Evolutionary conservation across 78 protist genomes (phyloP).

Genomic region (Isochrysis galbana): DNA sequence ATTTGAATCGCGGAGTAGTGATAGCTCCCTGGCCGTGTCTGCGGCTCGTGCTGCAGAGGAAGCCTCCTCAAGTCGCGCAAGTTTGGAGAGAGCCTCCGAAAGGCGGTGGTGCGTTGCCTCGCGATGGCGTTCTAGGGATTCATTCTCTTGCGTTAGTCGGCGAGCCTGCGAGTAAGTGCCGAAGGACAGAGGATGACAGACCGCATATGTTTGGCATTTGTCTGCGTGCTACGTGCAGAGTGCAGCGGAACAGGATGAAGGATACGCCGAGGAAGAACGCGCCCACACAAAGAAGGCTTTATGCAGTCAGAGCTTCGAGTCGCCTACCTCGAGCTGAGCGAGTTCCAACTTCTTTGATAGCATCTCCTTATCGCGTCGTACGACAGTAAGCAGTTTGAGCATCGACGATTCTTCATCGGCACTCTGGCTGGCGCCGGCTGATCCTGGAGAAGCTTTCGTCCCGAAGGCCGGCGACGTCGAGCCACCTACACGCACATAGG

Average conservation of each 20-base stretch:
- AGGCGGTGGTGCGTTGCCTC: not conserved
- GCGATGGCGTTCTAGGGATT: not conserved
- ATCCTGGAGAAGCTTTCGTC: not conserved
- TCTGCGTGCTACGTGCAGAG: too few relatives aligned
- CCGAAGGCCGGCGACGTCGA: too few relatives aligned
- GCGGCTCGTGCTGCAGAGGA: not conserved
- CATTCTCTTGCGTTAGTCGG: too few relatives aligned
- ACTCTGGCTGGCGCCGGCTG: not conserved
- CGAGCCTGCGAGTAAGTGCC: too few relatives aligned
- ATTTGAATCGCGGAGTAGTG: not conserved
- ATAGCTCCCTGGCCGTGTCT: not conserved
- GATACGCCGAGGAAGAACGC: too few relatives aligned
- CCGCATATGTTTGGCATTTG: too few relatives aligned
- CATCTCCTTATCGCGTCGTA: not conserved
- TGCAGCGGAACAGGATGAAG: too few relatives aligned
- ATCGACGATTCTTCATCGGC: not conserved
- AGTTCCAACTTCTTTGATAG: not conserved
- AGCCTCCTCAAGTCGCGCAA: not conserved
- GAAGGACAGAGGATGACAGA: too few relatives aligned
- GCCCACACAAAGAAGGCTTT: too few relatives aligned
- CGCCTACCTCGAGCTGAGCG: not conserved
- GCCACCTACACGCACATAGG: too few relatives aligned
- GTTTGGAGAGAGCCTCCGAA: not conserved
- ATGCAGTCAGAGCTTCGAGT: too few relatives aligned
- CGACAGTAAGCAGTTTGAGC: not conserved